Evolutionary conservation across 148 eudicot genomes (phyloP).

Genomic region (Silene conica): DNA sequence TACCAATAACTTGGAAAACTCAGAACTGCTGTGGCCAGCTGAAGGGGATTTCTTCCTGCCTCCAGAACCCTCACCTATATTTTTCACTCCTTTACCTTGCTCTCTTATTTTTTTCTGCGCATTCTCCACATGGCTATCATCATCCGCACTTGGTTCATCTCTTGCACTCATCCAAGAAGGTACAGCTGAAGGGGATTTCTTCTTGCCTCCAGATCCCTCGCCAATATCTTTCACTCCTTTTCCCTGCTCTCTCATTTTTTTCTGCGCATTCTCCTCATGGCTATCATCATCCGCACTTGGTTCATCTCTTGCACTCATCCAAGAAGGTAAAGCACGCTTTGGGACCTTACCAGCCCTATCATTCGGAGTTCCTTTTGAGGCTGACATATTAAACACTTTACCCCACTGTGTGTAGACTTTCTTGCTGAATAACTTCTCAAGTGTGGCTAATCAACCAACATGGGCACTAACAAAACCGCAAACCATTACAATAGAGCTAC

Average conservation of each 20-base stretch:
- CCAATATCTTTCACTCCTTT: constrained; percentile 21
- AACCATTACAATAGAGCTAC: not conserved
- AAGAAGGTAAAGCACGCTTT: constrained; percentile 73
- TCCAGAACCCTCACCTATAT: constrained; percentile 21
- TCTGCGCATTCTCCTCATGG: constrained; percentile 17
- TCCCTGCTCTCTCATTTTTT: constrained; percentile 31
- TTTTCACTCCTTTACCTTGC: constrained; percentile 23
- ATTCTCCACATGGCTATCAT: constrained; percentile 22
- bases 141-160: constrained; percentile 27
- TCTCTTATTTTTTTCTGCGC: constrained; percentile 30
- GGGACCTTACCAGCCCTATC: constrained; percentile 27
- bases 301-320: constrained; percentile 77
- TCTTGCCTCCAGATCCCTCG: constrained; percentile 22
- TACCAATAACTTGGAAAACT: constrained; percentile 74
- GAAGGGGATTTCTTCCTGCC: constrained; percentile 25
- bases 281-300: constrained; percentile 22
- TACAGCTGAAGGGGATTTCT: constrained; percentile 41
- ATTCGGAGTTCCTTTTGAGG: constrained; percentile 30
- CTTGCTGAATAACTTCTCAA: not conserved
- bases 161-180: constrained; percentile 95
- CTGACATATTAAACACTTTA: constrained; percentile 33
- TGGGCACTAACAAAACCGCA: constrained; percentile 3
- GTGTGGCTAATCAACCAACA: not conserved
- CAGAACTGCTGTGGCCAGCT: constrained; percentile 29
- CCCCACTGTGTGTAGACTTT: not conserved